Evolutionary conservation across 1,139 yeast genomes (phyloP).

Genomic region (Geotrichum carabidarum): DNA sequence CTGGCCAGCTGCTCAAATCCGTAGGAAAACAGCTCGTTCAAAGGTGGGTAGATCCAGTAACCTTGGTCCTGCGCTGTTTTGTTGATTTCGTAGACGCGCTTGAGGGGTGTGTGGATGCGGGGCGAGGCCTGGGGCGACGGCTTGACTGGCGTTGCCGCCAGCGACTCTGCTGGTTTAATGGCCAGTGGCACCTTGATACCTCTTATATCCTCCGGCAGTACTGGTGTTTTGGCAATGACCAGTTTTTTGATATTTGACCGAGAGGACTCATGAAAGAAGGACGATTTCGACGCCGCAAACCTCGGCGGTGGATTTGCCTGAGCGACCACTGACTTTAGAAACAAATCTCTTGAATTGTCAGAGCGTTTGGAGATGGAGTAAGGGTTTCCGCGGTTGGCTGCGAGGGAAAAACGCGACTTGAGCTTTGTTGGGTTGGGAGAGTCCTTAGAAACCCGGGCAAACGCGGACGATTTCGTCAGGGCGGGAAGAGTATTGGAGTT

Average conservation of each 20-base stretch:
- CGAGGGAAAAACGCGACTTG: conserved; percentile 5
- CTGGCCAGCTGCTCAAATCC: conserved; percentile 49
- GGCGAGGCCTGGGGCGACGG: not conserved
- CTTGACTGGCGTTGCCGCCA: not conserved
- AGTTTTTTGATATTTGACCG: conserved; percentile 14
- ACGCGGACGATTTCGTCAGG: conserved; percentile 33
- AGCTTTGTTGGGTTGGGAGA: conserved; percentile 15
- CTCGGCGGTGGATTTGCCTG: not conserved
- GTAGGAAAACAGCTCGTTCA: conserved; percentile 48
- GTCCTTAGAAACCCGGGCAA: conserved; percentile 30
- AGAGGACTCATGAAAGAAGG: not conserved
- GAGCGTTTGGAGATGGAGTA: conserved; percentile 1
- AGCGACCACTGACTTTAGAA: conserved; percentile 3
- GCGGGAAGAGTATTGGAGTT: conserved; percentile 10
- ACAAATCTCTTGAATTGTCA: conserved; percentile 3
- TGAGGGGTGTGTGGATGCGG: conserved; percentile 3
- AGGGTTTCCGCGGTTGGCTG: not conserved
- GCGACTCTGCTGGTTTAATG: not conserved
- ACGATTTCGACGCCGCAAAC: not conserved
- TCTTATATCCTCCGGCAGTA: conserved; percentile 8
- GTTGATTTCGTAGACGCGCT: conserved; percentile 23
- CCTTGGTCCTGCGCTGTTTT: conserved; percentile 41
- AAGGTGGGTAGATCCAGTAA: conserved; percentile 78
- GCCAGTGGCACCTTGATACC: conserved; percentile 1
- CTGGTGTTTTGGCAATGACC: conserved; percentile 8